Conservation (phyloP, 495 filamentous ascomycete species). For the Hyphodiscus hymeniophilus region DNA sequence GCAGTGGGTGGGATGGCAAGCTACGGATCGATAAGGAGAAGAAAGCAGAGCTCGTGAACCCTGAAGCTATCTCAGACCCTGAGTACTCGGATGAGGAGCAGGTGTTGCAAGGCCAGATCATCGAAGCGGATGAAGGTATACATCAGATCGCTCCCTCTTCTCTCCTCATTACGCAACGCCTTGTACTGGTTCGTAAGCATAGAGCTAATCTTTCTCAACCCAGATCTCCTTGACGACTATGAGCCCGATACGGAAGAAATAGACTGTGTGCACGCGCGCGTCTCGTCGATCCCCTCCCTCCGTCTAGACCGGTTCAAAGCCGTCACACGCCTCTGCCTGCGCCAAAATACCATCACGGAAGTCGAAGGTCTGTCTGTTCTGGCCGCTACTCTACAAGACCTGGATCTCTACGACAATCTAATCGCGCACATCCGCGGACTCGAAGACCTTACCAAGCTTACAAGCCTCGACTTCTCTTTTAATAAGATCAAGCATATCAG, state of each 20-base stretch:
- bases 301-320: constrained; percentile 74
- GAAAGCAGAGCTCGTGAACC: constrained; percentile 56
- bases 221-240: constrained; percentile 49
- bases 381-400: constrained; percentile 59
- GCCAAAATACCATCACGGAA: constrained; percentile 80
- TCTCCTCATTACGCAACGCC: background rate
- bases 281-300: constrained; percentile 71
- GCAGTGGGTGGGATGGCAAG: constrained; percentile 92
- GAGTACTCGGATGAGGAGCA: constrained; percentile 79
- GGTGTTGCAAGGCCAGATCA: constrained; percentile 64
- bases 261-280: constrained; percentile 77
- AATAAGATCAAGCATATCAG: constrained; percentile 99
- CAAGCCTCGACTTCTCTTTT: constrained; percentile 84
- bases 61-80: constrained; percentile 70
- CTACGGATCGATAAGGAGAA: constrained; percentile 59
- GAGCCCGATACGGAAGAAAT: constrained; percentile 62
- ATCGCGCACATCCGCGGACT: constrained; percentile 81
- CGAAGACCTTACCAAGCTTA: constrained; percentile 65
- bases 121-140: constrained; percentile 75
- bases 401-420: constrained; percentile 98
- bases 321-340: constrained; percentile 75
- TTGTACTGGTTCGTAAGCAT: constrained; percentile 6
- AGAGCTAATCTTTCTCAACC: background rate
- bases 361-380: constrained; percentile 64
- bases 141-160: no score